These are phyloP conservation scores for Cucumis variabilis DNA, from an alignment of 331 rosid species.

Conservation along the genomic window DNA sequence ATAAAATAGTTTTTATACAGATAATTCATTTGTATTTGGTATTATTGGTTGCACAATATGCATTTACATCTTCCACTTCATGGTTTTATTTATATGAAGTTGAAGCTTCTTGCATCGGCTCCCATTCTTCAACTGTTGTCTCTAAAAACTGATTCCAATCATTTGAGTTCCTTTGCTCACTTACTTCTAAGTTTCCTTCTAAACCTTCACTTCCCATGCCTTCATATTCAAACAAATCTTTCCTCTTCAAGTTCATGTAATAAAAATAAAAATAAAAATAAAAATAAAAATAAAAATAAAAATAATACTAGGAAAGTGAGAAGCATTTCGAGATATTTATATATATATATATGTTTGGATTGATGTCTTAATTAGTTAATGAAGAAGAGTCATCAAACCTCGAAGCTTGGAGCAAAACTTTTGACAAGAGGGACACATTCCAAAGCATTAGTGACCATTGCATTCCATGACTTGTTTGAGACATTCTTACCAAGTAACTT, in stretches of 20 bases:
- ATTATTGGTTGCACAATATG: neutral
- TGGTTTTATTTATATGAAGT: neutral
- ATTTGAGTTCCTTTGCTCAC: neutral
- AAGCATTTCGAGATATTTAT: neutral
- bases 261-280: too few relatives aligned
- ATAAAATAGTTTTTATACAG: too few relatives aligned
- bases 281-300: too few relatives aligned
- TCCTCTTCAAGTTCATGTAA: neutral
- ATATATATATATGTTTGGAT: neutral
- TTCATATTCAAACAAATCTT: neutral
- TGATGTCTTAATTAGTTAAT: too few relatives aligned
- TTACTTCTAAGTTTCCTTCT: neutral
- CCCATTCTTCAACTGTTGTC: neutral
- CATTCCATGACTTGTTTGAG: neutral
- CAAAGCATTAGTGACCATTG: neutral
- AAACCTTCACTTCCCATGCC: neutral
- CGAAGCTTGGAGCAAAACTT: neutral
- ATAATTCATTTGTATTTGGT: neutral
- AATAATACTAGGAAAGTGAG: neutral
- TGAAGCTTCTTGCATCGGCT: neutral
- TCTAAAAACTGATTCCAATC: neutral
- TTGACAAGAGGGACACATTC: neutral
- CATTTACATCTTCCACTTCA: neutral
- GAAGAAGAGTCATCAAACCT: neutral
- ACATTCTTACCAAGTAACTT: conserved; percentile 1